Evolutionary conservation across 495 filamentous ascomycete species (phyloP), one percentile per base, ranked within the genome.

Genomic region (Aspergillus saccharolyticus): DNA sequence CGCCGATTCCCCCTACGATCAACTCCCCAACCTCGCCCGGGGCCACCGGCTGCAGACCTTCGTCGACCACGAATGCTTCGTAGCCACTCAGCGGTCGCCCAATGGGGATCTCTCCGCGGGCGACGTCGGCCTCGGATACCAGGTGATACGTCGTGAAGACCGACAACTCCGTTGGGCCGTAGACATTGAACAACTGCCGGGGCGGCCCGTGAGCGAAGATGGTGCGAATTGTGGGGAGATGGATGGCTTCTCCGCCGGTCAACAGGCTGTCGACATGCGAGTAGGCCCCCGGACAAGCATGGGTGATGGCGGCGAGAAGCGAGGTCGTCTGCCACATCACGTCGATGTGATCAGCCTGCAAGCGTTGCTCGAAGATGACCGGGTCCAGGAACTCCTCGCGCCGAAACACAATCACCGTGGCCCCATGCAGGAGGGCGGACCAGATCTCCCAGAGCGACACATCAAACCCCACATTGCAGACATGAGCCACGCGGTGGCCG

Each of bases 21-120:
- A 82, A 63, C 57, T 82, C 73, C 0, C 78, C 79, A 8, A 70
- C 55, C 17, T 69, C 56, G 16, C 75, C 74, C 22, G 61, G 56
- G 0, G 67, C 62, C 0, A 81, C 52, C 0, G 71, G 68, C 0
- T 69, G 59, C 21, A 69, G 46, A n/a, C 67, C 17, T 15, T 74
- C 61, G 53, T 80, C 80, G 5, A 84, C 68, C 12, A 21, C 21
- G 58, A 74, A 75, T 44, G 49, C 52, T 7, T 52, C 2, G 12
- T 52, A 56, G 15, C 43, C 22, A 5, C 62, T 60, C 33, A 69
- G 50, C 1, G 63, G 57, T 4, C 55, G 28, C 1, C 66, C 66
- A 14, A 66, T 64, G 24, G 53, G 58, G 24, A 69, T 52, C 8
- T 15, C 8, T 6, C 56, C 54, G 0, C 3, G 9, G 2, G 54